Base-by-base conservation (phyloP, 495 filamentous ascomycete genomes). In the Trypethelium eluteriae region DNA sequence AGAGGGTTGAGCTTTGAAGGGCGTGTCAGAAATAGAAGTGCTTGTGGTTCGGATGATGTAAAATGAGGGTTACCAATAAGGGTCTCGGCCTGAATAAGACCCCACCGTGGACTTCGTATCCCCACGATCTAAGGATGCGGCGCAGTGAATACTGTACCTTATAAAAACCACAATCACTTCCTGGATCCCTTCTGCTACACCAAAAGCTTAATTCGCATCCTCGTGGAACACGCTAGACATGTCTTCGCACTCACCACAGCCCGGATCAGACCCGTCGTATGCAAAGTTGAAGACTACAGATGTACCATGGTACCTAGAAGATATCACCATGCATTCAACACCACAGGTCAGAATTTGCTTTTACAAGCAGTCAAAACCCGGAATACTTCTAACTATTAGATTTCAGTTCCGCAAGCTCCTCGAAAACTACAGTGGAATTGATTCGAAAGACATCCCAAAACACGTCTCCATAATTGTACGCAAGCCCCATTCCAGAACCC, bases 231-330 rank as follows among this genome's bases (percentile, higher is more conserved):
- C 25, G 25, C 0, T 25, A 25, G 25, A 1, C 25, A 25, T 25
- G 25, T 25, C 25, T 25, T 25, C 25, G 25, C 25, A 25, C 0
- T 25, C 25, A 81, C 14, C 68, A 68, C 68, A 12, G 25, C 10
- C 49, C 14, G 7, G 12, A 18, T 53, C 49, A 14, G 49, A 53
- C 2, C 16, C 49, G 25, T 14, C 16, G 49, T 18, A 18, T 18
- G 49, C 7, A 53, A 53, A 53, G 41, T 46, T 46, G 41, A 46
- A 46, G 16, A 46, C 16, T 9, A 46, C 41, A 46, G 41, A 46
- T 46, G 41, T 46, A 46, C 41, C 41, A 46, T 46, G 41, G 41
- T 46, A 46, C 16, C 41, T 46, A 46, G 41, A 46, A 46, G 41
- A 46, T 16, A 46, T 46, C 41, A 46, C 41, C 9, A 16, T 46